Evolutionary conservation across 2,329 filamentous ascomycete species (phyloP), one percentile per base, ranked within the genome.

Genomic region (Ceratocystis colombiana): DNA sequence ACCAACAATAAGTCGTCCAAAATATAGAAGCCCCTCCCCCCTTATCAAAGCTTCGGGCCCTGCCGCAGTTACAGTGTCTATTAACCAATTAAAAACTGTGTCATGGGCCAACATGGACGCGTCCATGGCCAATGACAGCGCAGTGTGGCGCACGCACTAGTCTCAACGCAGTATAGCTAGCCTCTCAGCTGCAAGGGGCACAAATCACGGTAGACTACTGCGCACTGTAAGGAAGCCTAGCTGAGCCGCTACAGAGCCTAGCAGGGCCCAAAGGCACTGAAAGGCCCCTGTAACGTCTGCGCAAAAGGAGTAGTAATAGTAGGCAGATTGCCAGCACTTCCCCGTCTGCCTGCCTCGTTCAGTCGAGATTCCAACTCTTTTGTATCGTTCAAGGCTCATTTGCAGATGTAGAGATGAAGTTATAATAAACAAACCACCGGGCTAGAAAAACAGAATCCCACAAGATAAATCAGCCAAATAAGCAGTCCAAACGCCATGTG

Each of bases 171-270:
- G 53, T n/a, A 28, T 59, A 22, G 53, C 25, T 6, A 33, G 25
- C 17, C 53, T 59, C 28, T 33, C 7, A 59, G 55, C 55, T 59
- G 55, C 55, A 59, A 59, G 55, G 55, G 25, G 55, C 55, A 8
- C n/a, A 2, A 25, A 53, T 1, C 22, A 53, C 48, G 20, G 17
- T 37, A 17, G 7, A 8, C 7, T 37, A 12, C 17, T 59, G 55
- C 55, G 55, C 55, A 37, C 55, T 59, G 55, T 59, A 7, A 25
- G 8, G 55, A 25, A 33, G 25, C 55, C 48, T 53, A 15, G 48
- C 48, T 15, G 48, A 12, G 8, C 2, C 46, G 46, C 17, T 50
- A 57, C 22, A 30, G 8, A 28, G 55, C 17, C 12, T 3, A 8
- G n/a, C 28, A 59, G 55, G 55, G 55, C 17, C 15, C n/a, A 37